Evolutionary conservation across 2,329 filamentous ascomycete genomes (phyloP), one percentile per base, ranked within the genome.

Genomic region (Verticillium nubilum): DNA sequence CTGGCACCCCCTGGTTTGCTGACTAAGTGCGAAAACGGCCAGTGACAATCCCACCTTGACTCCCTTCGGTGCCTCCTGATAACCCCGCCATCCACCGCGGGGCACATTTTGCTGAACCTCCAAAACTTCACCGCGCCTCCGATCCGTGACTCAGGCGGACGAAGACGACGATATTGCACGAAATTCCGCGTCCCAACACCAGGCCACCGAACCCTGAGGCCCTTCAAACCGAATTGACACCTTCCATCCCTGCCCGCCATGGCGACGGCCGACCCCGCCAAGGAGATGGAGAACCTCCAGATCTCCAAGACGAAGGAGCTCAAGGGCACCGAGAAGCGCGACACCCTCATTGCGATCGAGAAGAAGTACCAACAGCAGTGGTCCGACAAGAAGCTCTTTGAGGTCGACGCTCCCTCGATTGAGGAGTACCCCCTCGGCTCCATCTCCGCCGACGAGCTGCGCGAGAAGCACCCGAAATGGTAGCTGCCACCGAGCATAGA

Each of bases 351-450:
- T 67, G 86, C 86, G 31, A 84, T 89, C 69, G 94, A 98, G 79
- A 96, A 95, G 79, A 92, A 92, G 72, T 97, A 96, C 77, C 94
- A 98, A 78, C 79, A 87, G 71, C 81, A 88, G 84, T 96, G 92
- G 92, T 85, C 88, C 69, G 81, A 90, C 61, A 80, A 86, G 67
- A 83, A 83, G 64, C 79, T 97, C 67, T 99, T 98, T 83, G 84
- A 97, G 75, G 83, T 88, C 67, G 81, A 98, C 75, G 92, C 95
- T 26, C 95, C 95, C 33, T 86, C 90, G 23, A 86, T 87, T 57
- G 77, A 83, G 64, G 92, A 97, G 67, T 84, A 92, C 64, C 90
- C 92, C 61, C 86, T 89, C 66, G 83, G 88, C 69, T 86, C 89
- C 62, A 86, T 93, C 67, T 81, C 88, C 56, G 81, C 90, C 60